These are phyloP conservation scores for Xylaria intraflava DNA, from an alignment of 495 filamentous ascomycete species.

Conservation along the genomic window DNA sequence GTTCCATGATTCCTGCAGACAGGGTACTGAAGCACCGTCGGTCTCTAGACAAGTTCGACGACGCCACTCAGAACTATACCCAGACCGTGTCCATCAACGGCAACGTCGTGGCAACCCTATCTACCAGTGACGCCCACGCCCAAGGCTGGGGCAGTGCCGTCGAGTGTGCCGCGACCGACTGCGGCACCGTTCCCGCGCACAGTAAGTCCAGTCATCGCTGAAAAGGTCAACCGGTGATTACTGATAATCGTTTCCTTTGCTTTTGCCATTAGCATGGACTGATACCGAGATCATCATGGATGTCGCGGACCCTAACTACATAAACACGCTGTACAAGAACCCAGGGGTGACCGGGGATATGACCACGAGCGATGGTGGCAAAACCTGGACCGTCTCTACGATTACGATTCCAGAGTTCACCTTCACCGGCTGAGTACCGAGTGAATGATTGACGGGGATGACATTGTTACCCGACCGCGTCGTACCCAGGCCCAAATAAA, in stretches of 20 bases:
- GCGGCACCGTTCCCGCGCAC: slow-evolving; percentile 34
- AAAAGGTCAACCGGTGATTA: neutral
- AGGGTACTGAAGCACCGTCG: too few species aligned
- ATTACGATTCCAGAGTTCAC: too few species aligned
- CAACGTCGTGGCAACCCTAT: slow-evolving; percentile 30
- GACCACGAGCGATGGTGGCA: slow-evolving; percentile 33
- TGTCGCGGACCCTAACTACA: slow-evolving; percentile 33
- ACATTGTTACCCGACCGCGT: too few species aligned
- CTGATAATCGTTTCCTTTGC: too few species aligned
- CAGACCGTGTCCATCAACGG: slow-evolving; percentile 33
- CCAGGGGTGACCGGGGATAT: slow-evolving; percentile 32
- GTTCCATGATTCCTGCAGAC: too few species aligned
- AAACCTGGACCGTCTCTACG: slow-evolving; percentile 34
- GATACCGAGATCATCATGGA: slow-evolving; percentile 34
- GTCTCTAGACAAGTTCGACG: slow-evolving; percentile 36
- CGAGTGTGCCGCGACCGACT: slow-evolving; percentile 32
- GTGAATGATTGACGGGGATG: too few species aligned
- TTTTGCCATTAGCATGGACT: slow-evolving; percentile 18
- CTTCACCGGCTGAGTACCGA: too few species aligned
- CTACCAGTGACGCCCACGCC: too few species aligned
- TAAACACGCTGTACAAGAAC: slow-evolving; percentile 24
- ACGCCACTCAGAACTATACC: slow-evolving; percentile 30
- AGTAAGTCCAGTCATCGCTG: slow-evolving; percentile 7
- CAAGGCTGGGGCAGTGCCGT: slow-evolving; percentile 37
- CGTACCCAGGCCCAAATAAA: too few species aligned